Conservation (phyloP, 352 stramenopile genomes). For the Globisporangium paroecandrum region DNA sequence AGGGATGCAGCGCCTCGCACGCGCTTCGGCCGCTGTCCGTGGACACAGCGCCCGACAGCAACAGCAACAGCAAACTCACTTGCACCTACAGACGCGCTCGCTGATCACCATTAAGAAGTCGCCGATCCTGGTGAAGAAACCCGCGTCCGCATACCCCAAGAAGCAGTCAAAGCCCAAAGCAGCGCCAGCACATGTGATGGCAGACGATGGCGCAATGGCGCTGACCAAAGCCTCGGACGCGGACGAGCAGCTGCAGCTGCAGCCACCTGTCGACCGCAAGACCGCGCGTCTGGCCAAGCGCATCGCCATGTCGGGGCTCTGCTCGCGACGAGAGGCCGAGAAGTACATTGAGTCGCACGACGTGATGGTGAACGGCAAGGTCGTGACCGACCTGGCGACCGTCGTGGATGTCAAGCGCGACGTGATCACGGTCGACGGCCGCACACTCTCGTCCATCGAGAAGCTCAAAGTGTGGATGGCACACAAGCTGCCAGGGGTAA, state of each 20-base stretch:
- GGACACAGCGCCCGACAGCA: not conserved
- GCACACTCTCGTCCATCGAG: conserved; percentile 33
- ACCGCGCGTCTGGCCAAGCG: conserved; percentile 71
- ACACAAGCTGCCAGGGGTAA: conserved; percentile 83
- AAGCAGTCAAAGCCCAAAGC: conserved; percentile 13
- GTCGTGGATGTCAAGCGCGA: conserved; percentile 55
- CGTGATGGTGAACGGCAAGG: conserved; percentile 73
- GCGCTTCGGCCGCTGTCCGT: not conserved
- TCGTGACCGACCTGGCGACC: conserved; percentile 54
- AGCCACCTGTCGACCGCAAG: not conserved
- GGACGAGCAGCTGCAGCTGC: not conserved
- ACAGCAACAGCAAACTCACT: not conserved
- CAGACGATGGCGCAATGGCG: not conserved
- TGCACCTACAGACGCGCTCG: conserved; percentile 7
- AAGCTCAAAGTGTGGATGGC: conserved; percentile 78
- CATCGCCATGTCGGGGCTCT: conserved; percentile 78
- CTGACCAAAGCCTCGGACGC: not conserved
- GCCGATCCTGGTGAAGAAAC: conserved; percentile 15
- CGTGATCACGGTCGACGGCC: conserved; percentile 54
- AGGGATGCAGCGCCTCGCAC: conserved; percentile 6
- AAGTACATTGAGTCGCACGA: conserved; percentile 68
- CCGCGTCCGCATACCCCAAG: conserved; percentile 1
- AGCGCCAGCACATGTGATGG: not conserved
- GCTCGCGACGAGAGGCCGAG: conserved; percentile 81
- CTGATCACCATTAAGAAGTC: conserved; percentile 32